Evolutionary conservation across 2,329 filamentous ascomycete genomes (phyloP), one percentile per base, ranked within the genome.

Genomic region (Pestalotiopsis sp.): DNA sequence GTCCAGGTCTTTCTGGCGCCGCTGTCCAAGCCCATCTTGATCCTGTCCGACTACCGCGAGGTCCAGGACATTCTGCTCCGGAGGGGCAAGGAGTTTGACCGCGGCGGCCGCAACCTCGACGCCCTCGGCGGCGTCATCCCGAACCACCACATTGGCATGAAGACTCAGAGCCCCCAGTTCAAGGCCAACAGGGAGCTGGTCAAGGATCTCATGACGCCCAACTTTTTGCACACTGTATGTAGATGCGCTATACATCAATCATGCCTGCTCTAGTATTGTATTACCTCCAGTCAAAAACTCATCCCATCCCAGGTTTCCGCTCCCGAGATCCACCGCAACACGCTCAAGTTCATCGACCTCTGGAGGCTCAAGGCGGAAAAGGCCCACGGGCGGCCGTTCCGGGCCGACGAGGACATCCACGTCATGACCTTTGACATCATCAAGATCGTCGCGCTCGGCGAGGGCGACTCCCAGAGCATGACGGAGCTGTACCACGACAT

Each of bases 191-290:
- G 74, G 55, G 72, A 76, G 64, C 71, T 81, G 4, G 68, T 79
- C 14, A 73, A 75, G 59, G 78, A 80, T 52, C 71, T 80, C 4
- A 79, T 81, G 79, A 73, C 77, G 14, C 75, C 77, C 0, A 68
- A 66, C n/a, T 81, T 81, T 62, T 68, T 81, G 24, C 71, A 78
- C 64, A 67, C 67, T 24, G 69, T 70, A 39, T 60, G 67, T 30
- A 1, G 4, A 4, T 30, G 11, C 17, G 30, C 30, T 9, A 9
- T 30, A 7, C 26, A 30, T 30, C 26, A 30, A 7, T 30, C 1
- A 2, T 30, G 26, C 26, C 5, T 30, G 26, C 1, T 30, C 26
- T 7, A 7, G 26, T 30, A 1, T 40, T 20, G 17, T 59, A 55
- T 24, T 14, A 20, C 13, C 39, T 20, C 39, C 7, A 11, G 7